These are phyloP conservation scores for Wickerhamomyces ciferrii DNA, from an alignment of 805 yeast species.

Conservation along the genomic window DNA sequence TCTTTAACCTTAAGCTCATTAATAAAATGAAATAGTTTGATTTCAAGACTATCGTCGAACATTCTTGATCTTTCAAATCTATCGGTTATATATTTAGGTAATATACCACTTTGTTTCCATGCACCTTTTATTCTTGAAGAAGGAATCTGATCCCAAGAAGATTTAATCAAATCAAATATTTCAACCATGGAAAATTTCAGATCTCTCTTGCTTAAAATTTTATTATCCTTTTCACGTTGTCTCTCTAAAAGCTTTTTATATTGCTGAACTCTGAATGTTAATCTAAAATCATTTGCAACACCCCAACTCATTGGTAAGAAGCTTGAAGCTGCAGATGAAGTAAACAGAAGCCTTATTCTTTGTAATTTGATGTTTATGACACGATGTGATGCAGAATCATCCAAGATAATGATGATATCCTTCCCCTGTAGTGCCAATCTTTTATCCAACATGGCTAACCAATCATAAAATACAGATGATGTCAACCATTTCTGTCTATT, in stretches of 20 bases:
- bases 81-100: slow-evolving; percentile 27
- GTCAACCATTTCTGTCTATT: slow-evolving; percentile 62
- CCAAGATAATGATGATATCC: slow-evolving; percentile 50
- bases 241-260: slow-evolving; percentile 33
- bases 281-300: slow-evolving; percentile 54
- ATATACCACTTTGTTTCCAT: slow-evolving; percentile 39
- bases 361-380: slow-evolving; percentile 46
- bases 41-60: slow-evolving; percentile 33
- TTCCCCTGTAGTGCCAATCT: slow-evolving; percentile 42
- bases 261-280: slow-evolving; percentile 52
- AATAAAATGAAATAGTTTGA: slow-evolving; percentile 38
- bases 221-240: slow-evolving; percentile 12
- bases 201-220: slow-evolving; percentile 26
- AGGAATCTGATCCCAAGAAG: slow-evolving; percentile 46
- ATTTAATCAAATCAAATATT: slow-evolving; percentile 53
- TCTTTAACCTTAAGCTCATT: slow-evolving; percentile 41
- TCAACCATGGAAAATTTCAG: slow-evolving; percentile 46
- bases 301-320: slow-evolving; percentile 64
- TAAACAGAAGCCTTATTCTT: slow-evolving; percentile 34
- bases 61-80: slow-evolving; percentile 23
- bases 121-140: slow-evolving; percentile 30
- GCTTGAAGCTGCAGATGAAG: slow-evolving; percentile 26
- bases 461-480: slow-evolving; percentile 56
- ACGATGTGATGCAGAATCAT: slow-evolving; percentile 60
- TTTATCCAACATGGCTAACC: slow-evolving; percentile 56